These are phyloP conservation scores for Bolboschoenus planiculmis DNA, from an alignment of 176 grass and related monocot species.

Conservation along the genomic window DNA sequence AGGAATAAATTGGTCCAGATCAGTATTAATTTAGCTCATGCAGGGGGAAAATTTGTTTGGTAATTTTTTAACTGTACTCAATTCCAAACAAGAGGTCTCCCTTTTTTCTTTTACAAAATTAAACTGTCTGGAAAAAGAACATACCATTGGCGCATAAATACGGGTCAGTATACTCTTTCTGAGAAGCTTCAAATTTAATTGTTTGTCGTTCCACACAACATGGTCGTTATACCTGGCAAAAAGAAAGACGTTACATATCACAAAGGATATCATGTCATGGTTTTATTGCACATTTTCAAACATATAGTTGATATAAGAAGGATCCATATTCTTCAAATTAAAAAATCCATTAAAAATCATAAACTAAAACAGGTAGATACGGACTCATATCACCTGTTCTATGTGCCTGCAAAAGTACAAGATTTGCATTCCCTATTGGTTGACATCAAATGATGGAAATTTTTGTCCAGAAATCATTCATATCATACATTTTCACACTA, in stretches of 20 bases:
- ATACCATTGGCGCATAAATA: conserved; percentile 83
- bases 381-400: not conserved
- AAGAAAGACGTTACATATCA: not conserved
- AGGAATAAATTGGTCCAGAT: not conserved
- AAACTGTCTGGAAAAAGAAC: conserved; percentile 14
- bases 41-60: not conserved
- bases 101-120: not conserved
- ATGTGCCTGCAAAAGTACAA: not conserved
- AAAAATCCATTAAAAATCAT: not conserved
- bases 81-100: not conserved
- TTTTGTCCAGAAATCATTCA: not conserved
- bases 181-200: conserved; percentile 77
- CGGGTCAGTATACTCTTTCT: conserved; percentile 77
- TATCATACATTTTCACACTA: not conserved
- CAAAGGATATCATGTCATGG: not conserved
- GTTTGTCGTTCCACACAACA: conserved; percentile 70
- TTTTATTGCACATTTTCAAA: not conserved
- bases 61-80: not conserved
- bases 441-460: not conserved
- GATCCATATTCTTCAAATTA: not conserved
- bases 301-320: not conserved
- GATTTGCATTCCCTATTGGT: not conserved
- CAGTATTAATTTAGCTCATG: not conserved
- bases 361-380: not conserved
- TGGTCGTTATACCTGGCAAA: conserved; percentile 83